Evolutionary conservation across 73 alveolate species (phyloP).

Genomic region (Symbiodinium natans): DNA sequence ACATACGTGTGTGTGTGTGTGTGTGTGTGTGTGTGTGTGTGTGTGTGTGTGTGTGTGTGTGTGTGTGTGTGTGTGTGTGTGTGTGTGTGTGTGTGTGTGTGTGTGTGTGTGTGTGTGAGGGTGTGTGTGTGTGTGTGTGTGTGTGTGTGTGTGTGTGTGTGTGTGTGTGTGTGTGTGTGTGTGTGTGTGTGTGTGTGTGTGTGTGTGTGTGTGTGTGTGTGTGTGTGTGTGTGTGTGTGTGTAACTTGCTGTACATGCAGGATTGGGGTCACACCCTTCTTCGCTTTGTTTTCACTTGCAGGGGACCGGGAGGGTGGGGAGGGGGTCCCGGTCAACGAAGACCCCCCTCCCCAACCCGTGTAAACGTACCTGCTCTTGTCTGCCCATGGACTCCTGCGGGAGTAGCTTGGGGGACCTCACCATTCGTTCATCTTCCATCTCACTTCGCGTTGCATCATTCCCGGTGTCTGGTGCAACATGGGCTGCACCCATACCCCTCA

Average conservation of each 20-base stretch:
- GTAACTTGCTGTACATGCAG: not conserved
- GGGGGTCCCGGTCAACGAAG: no score
- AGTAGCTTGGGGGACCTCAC: no score
- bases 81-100: constrained; percentile 32
- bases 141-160: constrained; percentile 28
- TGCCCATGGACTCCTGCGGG: no score
- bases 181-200: constrained; percentile 32
- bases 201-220: constrained; percentile 28
- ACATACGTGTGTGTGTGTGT: not conserved
- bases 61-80: constrained; percentile 26
- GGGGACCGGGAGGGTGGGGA: no score
- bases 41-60: constrained; percentile 32
- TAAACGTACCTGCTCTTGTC: no score
- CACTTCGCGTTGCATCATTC: no score
- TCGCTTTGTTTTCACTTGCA: no score
- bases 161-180: constrained; percentile 28
- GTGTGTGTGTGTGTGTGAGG: constrained; percentile 18
- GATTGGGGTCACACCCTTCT: no score
- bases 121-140: constrained; percentile 27
- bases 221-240: constrained; percentile 28
- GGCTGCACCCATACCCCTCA: no score
- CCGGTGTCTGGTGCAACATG: no score
- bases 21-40: constrained; percentile 32
- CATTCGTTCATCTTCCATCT: no score
- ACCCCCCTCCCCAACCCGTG: no score